A percentile compares a stretch with the other conserved stretches of the same genome.
Evolutionary conservation across 1,139 yeast genomes (phyloP).

Genomic region (Pneumocystis carinii): DNA sequence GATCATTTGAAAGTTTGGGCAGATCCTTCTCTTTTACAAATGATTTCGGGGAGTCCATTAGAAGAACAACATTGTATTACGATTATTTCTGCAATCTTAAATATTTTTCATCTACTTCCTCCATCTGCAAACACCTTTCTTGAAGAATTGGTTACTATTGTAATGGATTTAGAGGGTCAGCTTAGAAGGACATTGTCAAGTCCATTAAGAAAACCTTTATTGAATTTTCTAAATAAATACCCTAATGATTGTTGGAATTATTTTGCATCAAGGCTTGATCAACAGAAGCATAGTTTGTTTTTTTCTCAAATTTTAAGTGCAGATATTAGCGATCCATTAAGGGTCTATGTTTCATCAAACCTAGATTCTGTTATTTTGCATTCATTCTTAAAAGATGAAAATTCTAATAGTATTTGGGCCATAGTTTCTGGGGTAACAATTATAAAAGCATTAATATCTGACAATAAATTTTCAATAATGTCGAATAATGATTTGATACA

Average conservation of each 20-base stretch:
- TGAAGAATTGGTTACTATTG: conserved; percentile 67
- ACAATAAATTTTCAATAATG: background rate
- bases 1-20: conserved; percentile 98
- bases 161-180: conserved; percentile 65
- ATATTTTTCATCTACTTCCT: conserved; percentile 82
- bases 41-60: conserved; percentile 56
- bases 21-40: conserved; percentile 59
- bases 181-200: conserved; percentile 74
- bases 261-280: conserved; percentile 51
- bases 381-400: background rate
- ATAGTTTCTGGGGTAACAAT: background rate
- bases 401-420: background rate
- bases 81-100: conserved; percentile 77
- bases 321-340: conserved; percentile 8
- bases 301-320: conserved; percentile 18
- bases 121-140: conserved; percentile 83
- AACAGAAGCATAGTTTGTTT: conserved; percentile 56
- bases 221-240: conserved; percentile 73
- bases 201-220: conserved; percentile 85
- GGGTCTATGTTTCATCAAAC: conserved; percentile 3
- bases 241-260: conserved; percentile 60
- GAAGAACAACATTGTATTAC: conserved; percentile 70
- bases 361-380: background rate
- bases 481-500: background rate
- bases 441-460: background rate